phyloP scores from a whole-genome alignment of 805 yeast species.

The Cephaloascus albidus region DNA sequence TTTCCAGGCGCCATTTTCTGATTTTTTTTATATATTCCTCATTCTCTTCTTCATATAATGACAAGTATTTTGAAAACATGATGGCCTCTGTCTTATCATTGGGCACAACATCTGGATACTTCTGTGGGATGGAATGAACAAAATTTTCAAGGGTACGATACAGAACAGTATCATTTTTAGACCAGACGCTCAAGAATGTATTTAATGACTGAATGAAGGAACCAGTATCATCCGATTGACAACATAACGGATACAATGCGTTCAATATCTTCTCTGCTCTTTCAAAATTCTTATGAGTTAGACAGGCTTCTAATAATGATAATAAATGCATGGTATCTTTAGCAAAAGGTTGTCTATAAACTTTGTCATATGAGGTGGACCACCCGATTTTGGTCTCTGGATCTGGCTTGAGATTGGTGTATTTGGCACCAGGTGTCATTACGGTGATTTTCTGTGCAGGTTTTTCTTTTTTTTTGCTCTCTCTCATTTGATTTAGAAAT shows the following conservation, averaged over 20 bases:
- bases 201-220: conserved; percentile 61
- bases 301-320: conserved; percentile 71
- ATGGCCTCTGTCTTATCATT: conserved; percentile 57
- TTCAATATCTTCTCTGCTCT: conserved; percentile 64
- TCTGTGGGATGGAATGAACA: conserved; percentile 18
- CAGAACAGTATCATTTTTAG: conserved; percentile 27
- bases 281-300: conserved; percentile 52
- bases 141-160: conserved; percentile 34
- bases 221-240: conserved; percentile 13
- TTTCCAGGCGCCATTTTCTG: conserved; percentile 9
- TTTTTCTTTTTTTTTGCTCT: too few species aligned
- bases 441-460: too few species aligned
- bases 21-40: background rate
- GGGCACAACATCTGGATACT: conserved; percentile 22
- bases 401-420: too few species aligned
- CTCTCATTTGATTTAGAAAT: too few species aligned
- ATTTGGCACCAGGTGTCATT: too few species aligned
- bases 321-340: conserved; percentile 60
- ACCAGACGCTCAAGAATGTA: conserved; percentile 40
- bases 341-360: conserved; percentile 32
- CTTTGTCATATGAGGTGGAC: conserved; percentile 32
- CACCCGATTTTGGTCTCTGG: too few species aligned
- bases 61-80: conserved; percentile 30
- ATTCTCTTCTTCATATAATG: conserved; percentile 3
- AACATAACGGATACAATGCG: conserved; percentile 45